Base-by-base conservation (phyloP, 306 rosid genomes). In the Prunus kanzakura region DNA sequence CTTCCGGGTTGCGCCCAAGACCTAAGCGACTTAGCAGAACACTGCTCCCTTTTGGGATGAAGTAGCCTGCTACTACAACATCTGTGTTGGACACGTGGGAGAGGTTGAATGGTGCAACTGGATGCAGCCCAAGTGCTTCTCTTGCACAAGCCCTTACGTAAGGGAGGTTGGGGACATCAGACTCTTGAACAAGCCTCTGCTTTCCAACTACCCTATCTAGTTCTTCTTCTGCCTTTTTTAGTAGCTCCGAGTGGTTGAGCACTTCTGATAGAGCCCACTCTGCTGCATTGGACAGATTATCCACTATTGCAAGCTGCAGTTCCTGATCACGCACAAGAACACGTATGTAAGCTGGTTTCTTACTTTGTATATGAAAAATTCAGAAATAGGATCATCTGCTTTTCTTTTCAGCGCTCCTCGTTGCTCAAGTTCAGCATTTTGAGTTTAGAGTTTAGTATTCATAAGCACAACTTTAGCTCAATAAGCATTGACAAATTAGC, bases 241-340 rank as follows among this genome's bases (percentile, higher is more conserved):
- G 81, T 9, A 81, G 11, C 14, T 78, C 65, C 0, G 87, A 86
- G 3, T 78, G 84, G 13, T 87, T 80, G 1, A 87, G 61, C 86
- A 87, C 81, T 52, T 89, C 87, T 2, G 82, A 77, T 13, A 89
- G 18, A 30, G 72, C 80, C 82, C 89, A 89, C 74, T 89, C 91
- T 2, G 56, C 75, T 4, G 76, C 74, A 27, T 77, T 78, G 45
- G 73, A 81, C 15, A 84, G 91, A 38, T 83, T 89, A 55, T 89
- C 89, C 8, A 85, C 73, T 0, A 60, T 12, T 72, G 75, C 89
- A 3, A 79, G 7, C 71, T 81, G 60, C 2, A 87, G 0, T 47
- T 89, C 86, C 89, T 89, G 27, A 14, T 66, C 69, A 25, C 2
- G 11, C n/a, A 64, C 16, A 23, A 14, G 11, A 19, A 41, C 18